Evolutionary conservation across 345 rosid genomes (phyloP).

Genomic region (Hirschfeldia incana): DNA sequence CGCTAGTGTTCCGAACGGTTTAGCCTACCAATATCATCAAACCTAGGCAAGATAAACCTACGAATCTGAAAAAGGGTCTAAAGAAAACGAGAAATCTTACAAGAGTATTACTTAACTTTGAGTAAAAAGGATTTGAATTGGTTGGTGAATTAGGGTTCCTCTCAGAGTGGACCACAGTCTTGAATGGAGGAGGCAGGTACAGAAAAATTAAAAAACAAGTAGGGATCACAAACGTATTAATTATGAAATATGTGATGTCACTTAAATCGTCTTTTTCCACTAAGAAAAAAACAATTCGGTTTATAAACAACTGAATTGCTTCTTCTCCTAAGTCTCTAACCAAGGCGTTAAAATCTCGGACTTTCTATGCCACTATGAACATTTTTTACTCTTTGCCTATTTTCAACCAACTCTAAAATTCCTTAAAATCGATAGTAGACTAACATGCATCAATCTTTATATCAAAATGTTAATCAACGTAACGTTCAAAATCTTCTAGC

Average conservation of each 20-base stretch:
- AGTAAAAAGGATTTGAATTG: slow-evolving; percentile 3
- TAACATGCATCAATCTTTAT: not conserved
- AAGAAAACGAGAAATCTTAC: not conserved
- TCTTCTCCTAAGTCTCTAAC: slow-evolving; percentile 71
- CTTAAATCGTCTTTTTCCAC: slow-evolving; percentile 30
- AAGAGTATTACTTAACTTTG: not conserved
- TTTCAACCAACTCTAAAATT: slow-evolving; percentile 3
- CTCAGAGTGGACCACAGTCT: slow-evolving; percentile 36
- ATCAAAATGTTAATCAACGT: no score
- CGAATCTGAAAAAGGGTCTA: not conserved
- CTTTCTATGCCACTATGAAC: slow-evolving; percentile 45
- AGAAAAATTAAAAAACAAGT: slow-evolving; percentile 27
- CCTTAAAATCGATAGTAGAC: slow-evolving; percentile 8
- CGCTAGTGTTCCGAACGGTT: slow-evolving; percentile 2
- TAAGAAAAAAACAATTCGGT: slow-evolving; percentile 9
- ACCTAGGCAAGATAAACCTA: slow-evolving; percentile 8
- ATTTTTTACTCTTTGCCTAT: not conserved
- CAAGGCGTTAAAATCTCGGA: slow-evolving; percentile 64
- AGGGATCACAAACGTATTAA: slow-evolving; percentile 30
- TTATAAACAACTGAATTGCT: slow-evolving; percentile 56
- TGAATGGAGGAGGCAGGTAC: slow-evolving; percentile 39
- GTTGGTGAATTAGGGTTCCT: slow-evolving; percentile 43
- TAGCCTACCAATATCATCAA: slow-evolving; percentile 8
- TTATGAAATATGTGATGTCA: slow-evolving; percentile 36
- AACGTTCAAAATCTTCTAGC: slow-evolving; percentile 37